Conservation (phyloP, 2,329 filamentous ascomycete species). For the Grosmannia clavigera region DNA sequence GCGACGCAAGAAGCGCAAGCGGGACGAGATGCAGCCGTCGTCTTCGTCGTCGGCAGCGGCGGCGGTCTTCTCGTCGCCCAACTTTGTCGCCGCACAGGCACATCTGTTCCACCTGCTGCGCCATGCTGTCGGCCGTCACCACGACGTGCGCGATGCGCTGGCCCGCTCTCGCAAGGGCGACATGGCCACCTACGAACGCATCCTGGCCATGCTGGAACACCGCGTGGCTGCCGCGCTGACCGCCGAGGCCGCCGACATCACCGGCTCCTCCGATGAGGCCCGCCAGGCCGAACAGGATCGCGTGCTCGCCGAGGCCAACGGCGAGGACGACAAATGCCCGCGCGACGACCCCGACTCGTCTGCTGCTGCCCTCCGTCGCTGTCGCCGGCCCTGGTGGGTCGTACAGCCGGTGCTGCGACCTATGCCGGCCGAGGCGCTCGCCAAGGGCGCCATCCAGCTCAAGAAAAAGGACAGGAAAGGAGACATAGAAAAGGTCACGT, state of each 20-base stretch:
- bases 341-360: conserved; percentile 41
- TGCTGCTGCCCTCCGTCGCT: conserved; percentile 55
- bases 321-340: conserved; percentile 16
- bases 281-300: conserved; percentile 11
- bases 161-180: conserved; percentile 57
- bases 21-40: conserved; percentile 6
- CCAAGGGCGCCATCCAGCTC: conserved; percentile 62
- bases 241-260: conserved; percentile 16
- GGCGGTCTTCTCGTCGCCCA: conserved; percentile 30
- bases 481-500: background rate
- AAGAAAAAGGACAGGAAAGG: conserved; percentile 37
- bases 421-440: conserved; percentile 74
- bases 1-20: conserved; percentile 39
- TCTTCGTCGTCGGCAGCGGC: background rate
- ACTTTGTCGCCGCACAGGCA: conserved; percentile 71
- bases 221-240: conserved; percentile 58
- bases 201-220: conserved; percentile 62
- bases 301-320: conserved; percentile 15
- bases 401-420: conserved; percentile 80
- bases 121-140: conserved; percentile 67
- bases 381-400: conserved; percentile 78
- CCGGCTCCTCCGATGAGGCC: conserved; percentile 11
- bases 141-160: conserved; percentile 74
- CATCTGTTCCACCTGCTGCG: conserved; percentile 89
- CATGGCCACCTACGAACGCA: conserved; percentile 62